Evolutionary conservation across 2,329 filamentous ascomycete species (phyloP), one percentile per base, ranked within the genome.

Genomic region (Penicillium sp.): DNA sequence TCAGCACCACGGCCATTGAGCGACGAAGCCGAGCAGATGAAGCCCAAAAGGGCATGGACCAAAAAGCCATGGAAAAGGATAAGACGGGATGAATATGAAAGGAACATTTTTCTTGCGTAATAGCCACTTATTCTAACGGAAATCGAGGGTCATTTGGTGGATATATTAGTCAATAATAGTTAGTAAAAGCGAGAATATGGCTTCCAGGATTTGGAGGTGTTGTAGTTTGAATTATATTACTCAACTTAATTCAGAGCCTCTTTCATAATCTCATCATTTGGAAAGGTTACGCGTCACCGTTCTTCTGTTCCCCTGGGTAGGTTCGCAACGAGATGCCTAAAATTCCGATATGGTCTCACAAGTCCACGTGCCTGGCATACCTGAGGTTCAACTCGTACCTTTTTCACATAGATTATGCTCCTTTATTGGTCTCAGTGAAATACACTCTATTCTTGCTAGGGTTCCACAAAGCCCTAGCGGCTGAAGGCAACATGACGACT

Each of bases 1-100:
- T 53, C 54, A n/a, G 42, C 33, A 24, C 56, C 49, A 22, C 65
- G 61, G n/a, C 45, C 40, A 17, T 60, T 40, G 8, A 64, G 45
- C 22, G 63, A 63, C 1, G 50, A 44, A 3, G 63, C 56, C 33
- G 53, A 58, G 38, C 65, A 60, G 22, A 58, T 19, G 9, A 28
- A 61, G n/a, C 26, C 28, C 53, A 15, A 59, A 44, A 17, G 33
- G 17, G 19, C 7, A n/a, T 28, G n/a, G n/a, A n/a, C 28, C 53
- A 15, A 59, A 44, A 17, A 26, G 17, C 17, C 7, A n/a, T 28
- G 15, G 26, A 42, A 22, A 53, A 61, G 37, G 26, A 63, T 15
- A 1, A 63, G 19, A 35, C n/a, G 10, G 19, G 55, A 9, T 12
- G 24, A 42, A 37, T 15, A 24, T 22, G 19, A 35, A 22, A 6